These are phyloP conservation scores for Senna siamea DNA, from an alignment of 306 rosid genomes.

Conservation along the genomic window DNA sequence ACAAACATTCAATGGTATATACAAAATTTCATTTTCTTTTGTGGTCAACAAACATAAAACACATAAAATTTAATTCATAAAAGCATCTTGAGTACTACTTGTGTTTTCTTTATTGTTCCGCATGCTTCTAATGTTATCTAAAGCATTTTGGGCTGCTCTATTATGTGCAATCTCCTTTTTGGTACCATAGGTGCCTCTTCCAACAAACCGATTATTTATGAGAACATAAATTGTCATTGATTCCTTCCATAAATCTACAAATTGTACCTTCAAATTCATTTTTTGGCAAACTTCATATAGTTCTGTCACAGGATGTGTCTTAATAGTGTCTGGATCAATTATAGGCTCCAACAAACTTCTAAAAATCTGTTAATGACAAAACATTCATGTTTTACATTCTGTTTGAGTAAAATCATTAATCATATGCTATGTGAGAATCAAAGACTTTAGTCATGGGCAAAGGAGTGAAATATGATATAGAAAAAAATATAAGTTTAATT, in stretches of 20 bases:
- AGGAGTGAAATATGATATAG: too few species aligned
- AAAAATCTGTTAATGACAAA: conserved; percentile 42
- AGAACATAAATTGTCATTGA: conserved; percentile 36
- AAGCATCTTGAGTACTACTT: background rate
- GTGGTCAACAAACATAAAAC: background rate
- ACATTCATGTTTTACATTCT: background rate
- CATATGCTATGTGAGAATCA: too few species aligned
- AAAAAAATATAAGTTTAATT: too few species aligned
- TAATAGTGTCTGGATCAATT: conserved; percentile 42
- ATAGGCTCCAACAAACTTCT: conserved; percentile 54
- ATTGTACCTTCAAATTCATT: conserved; percentile 37
- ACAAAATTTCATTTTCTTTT: too few species aligned
- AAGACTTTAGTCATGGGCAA: too few species aligned
- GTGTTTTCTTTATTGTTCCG: background rate
- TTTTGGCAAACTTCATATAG: conserved; percentile 63
- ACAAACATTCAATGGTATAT: too few species aligned
- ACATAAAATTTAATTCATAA: background rate
- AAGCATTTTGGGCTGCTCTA: conserved; percentile 65
- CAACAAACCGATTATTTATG: conserved; percentile 42
- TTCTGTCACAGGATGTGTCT: conserved; percentile 52
- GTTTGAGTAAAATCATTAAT: background rate
- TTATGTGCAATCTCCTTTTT: conserved; percentile 59
- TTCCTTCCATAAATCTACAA: conserved; percentile 52
- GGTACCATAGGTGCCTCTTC: conserved; percentile 40
- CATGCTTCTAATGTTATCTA: conserved; percentile 42